Evolutionary conservation across 805 yeast genomes (phyloP).

Genomic region (Huiozyma sinensis): DNA sequence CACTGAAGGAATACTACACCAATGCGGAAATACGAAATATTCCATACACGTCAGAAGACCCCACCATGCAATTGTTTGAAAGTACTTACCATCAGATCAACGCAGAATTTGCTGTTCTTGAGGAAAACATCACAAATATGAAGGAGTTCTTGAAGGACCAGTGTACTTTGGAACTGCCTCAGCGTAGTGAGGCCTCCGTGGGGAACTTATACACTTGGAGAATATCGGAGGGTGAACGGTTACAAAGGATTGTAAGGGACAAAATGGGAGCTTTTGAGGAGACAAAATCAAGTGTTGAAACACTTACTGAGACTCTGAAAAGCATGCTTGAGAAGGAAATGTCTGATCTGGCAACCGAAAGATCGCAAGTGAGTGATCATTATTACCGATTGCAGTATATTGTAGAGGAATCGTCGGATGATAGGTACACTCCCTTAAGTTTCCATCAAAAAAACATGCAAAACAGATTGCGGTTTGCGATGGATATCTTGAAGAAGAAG

Average conservation of each 20-base stretch:
- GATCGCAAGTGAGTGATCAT: constrained; percentile 3
- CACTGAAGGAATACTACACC: constrained; percentile 12
- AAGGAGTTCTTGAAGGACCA: constrained; percentile 28
- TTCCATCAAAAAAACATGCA: constrained; percentile 17
- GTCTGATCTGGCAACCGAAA: not conserved
- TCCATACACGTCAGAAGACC: constrained; percentile 7
- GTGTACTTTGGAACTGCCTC: constrained; percentile 11
- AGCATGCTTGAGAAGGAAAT: not conserved
- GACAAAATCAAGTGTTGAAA: constrained; percentile 3
- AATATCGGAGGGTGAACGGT: constrained; percentile 20
- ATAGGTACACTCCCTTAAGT: constrained; percentile 10
- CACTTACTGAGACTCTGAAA: not conserved
- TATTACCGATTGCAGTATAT: constrained; percentile 7
- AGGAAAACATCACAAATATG: constrained; percentile 23
- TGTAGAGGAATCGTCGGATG: not conserved
- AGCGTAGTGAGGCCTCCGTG: constrained; percentile 22
- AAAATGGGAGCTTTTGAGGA: constrained; percentile 1
- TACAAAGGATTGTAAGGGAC: constrained; percentile 7
- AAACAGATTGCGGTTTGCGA: constrained; percentile 13
- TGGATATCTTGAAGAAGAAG: constrained; percentile 10
- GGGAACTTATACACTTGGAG: constrained; percentile 30
- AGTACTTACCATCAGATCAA: constrained; percentile 18
- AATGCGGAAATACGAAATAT: constrained; percentile 12
- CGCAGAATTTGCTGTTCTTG: constrained; percentile 27
- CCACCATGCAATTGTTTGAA: constrained; percentile 17